phyloP scores from a whole-genome alignment of 768 basidiomycete genomes.

The Suillus luteus region DNA sequence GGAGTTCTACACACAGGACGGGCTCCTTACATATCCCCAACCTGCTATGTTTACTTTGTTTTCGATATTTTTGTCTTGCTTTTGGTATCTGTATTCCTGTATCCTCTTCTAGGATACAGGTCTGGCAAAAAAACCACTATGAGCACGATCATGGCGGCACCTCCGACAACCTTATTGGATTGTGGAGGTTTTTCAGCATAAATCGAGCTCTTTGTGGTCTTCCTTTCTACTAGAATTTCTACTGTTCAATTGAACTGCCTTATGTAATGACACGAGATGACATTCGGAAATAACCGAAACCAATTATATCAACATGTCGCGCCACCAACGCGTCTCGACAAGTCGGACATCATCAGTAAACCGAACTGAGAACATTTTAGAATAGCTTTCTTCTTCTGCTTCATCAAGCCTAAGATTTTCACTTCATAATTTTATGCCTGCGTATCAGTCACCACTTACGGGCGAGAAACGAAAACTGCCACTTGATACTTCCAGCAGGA shows the following conservation, averaged over 20 bases:
- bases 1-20: neutral
- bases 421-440: conserved; percentile 22
- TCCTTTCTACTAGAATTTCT: no score
- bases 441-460: conserved; percentile 16
- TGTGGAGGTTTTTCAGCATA: no score
- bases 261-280: no score
- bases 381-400: neutral
- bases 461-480: conserved; percentile 35
- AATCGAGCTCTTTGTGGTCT: no score
- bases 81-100: neutral
- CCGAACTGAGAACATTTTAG: neutral
- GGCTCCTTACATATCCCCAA: neutral
- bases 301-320: neutral
- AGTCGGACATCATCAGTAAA: neutral
- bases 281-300: neutral
- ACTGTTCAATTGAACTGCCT: no score
- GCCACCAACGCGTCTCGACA: conserved; percentile 21
- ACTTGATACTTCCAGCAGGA: conserved; percentile 28
- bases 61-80: neutral
- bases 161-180: no score
- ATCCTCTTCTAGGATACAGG: no score
- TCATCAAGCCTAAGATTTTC: neutral
- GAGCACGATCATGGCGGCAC: no score
- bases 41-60: neutral
- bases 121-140: no score